Conservation (phyloP, 805 yeast genomes). For the Millerago galiae region DNA sequence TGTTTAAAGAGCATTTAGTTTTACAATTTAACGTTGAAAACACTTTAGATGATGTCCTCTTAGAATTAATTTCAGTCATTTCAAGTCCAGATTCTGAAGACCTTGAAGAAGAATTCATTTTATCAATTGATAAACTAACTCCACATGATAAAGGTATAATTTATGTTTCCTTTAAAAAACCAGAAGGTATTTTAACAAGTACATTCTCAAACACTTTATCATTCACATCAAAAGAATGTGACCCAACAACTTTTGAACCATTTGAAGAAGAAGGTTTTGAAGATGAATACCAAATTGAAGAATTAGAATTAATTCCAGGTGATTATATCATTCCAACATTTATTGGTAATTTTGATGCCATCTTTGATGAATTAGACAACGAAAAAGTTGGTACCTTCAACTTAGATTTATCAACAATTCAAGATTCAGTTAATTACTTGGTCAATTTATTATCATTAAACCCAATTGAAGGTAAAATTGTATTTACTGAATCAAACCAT, state of each 20-base stretch:
- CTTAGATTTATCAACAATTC: slow-evolving; percentile 41
- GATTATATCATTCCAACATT: slow-evolving; percentile 77
- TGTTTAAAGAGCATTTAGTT: slow-evolving; percentile 66
- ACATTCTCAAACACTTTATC: slow-evolving; percentile 61
- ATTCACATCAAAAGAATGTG: slow-evolving; percentile 74
- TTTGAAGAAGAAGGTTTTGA: slow-evolving; percentile 74
- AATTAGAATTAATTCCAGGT: slow-evolving; percentile 66
- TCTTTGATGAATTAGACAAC: slow-evolving; percentile 64
- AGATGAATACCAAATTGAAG: slow-evolving; percentile 90
- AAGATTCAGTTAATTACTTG: slow-evolving; percentile 53
- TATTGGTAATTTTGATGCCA: slow-evolving; percentile 65
- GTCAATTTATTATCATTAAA: slow-evolving; percentile 49
- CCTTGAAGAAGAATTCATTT: slow-evolving; percentile 59
- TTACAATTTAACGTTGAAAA: slow-evolving; percentile 80
- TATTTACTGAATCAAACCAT: slow-evolving; percentile 47
- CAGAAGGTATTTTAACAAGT: slow-evolving; percentile 40
- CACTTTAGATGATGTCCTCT: slow-evolving; percentile 70
- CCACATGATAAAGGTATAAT: slow-evolving; percentile 70
- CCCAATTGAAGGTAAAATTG: slow-evolving; percentile 66
- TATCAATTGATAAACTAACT: slow-evolving; percentile 64
- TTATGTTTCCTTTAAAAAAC: slow-evolving; percentile 69
- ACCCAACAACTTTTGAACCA: slow-evolving; percentile 61
- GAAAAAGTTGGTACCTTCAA: slow-evolving; percentile 65
- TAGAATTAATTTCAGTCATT: slow-evolving; percentile 70
- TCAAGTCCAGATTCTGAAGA: slow-evolving; percentile 49